Evolutionary conservation across 2,329 filamentous ascomycete genomes (phyloP).

Genomic region (Lasiodiplodia sp.): DNA sequence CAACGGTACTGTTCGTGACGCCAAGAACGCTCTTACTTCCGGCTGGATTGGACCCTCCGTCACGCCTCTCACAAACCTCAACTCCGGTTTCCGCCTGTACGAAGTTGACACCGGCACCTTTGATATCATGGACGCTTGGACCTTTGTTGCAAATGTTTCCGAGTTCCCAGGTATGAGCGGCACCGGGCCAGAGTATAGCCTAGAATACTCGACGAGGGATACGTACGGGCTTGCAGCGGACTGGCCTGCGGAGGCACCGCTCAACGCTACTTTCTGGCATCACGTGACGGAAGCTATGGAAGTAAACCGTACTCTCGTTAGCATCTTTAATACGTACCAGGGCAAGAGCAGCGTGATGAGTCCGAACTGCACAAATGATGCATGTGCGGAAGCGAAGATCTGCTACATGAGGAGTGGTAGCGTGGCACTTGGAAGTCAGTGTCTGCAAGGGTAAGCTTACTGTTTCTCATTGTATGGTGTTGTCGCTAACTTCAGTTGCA

Average conservation of each 20-base stretch:
- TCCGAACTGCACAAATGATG: constrained; percentile 60
- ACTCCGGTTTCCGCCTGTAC: constrained; percentile 62
- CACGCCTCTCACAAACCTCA: constrained; percentile 63
- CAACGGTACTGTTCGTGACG: constrained; percentile 55
- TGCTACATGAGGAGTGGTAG: constrained; percentile 68
- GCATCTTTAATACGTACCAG: constrained; percentile 59
- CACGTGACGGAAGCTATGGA: constrained; percentile 65
- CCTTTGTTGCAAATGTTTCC: constrained; percentile 61
- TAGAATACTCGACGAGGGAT: constrained; percentile 62
- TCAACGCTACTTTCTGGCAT: constrained; percentile 69
- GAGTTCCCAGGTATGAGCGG: constrained; percentile 49
- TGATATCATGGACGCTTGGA: constrained; percentile 62
- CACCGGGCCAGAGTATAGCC: constrained; percentile 56
- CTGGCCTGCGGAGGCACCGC: constrained; percentile 58
- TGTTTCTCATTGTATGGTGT: not conserved
- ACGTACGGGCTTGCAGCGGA: constrained; percentile 53
- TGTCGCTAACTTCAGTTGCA: constrained; percentile 27
- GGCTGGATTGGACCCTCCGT: constrained; percentile 62
- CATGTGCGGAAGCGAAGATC: constrained; percentile 62
- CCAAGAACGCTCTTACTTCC: constrained; percentile 54
- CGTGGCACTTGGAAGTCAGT: constrained; percentile 58
- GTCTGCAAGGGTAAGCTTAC: constrained; percentile 56
- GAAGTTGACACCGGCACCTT: constrained; percentile 63
- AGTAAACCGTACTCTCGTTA: constrained; percentile 57
- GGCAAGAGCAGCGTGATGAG: constrained; percentile 60